Evolutionary conservation across 129 eudicot species (phyloP), one percentile per base, ranked within the genome.

Genomic region (Logfia minima): DNA sequence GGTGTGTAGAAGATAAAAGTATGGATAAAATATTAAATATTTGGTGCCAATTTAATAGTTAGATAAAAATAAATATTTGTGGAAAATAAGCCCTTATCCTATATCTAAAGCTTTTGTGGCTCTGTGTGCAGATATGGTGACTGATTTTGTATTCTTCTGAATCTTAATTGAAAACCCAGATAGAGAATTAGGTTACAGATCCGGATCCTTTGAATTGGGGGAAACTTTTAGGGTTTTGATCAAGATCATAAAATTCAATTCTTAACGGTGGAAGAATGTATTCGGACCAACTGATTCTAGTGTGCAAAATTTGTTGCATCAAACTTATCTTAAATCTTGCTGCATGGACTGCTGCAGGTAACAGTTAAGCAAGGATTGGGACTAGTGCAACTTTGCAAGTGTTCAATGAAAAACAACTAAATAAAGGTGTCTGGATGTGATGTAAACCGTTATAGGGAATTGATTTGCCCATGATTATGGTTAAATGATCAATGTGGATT

Each of bases 81-180:
- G 90, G 86, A 65, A 84, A 75, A 65, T 56, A 76, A 72, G 53
- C 72, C 80, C 86, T 87, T 87, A 87, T 87, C 90, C 79, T 76
- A 0, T 80, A 74, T 78, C 84, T 81, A 61, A 39, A 13, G n/a
- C 66, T 76, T 83, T 68, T 81, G 85, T 84, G 85, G 90, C 62
- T 84, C 39, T 81, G 77, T 82, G 34, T 60, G 62, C 14, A 48
- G 66, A 48, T 75, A 66, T 66, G 34, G 76, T 22, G 75, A 35
- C 53, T 55, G 72, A 66, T 75, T 77, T 80, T 77, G 83, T 68
- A 35, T 52, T 70, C 66, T 78, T 82, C 52, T 35, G 63, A 43
- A 55, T 68, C 39, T 73, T 78, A 72, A 85, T 78, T 75, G 60
- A 74, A 61, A 48, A 52, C 77, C 58, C 61, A 41, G 53, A 65